Percentiles rank a stretch among this genome's conserved stretches.
These are phyloP conservation scores for Acacia concinna DNA, from an alignment of 331 rosid genomes.

Conservation along the genomic window DNA sequence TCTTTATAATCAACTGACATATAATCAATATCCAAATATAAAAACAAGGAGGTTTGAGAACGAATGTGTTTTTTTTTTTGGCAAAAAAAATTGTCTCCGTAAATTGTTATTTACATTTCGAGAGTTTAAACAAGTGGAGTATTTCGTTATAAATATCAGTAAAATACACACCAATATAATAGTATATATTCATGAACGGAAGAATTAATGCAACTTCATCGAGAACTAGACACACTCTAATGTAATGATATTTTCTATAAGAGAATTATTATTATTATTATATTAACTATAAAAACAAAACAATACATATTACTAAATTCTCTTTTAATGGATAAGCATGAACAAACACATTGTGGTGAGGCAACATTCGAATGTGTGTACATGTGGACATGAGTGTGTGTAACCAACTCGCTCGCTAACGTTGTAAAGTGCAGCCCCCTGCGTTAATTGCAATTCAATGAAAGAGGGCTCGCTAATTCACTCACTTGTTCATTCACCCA, in stretches of 20 bases:
- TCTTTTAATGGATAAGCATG: background rate
- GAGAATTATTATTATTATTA: background rate
- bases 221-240: background rate
- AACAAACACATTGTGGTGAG: background rate
- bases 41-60: too few species aligned
- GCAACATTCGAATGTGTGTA: background rate
- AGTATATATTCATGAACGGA: background rate
- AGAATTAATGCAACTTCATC: background rate
- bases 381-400: background rate
- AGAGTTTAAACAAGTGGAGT: background rate
- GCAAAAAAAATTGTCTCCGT: background rate
- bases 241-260: background rate
- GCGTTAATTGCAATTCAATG: constrained; percentile 40
- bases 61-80: background rate
- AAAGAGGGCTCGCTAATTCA: constrained; percentile 35
- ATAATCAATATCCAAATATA: too few species aligned
- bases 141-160: background rate
- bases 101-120: background rate
- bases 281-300: background rate
- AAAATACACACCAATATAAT: background rate
- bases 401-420: background rate
- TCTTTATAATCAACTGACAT: background rate
- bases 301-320: background rate
- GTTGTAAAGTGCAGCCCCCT: constrained; percentile 26
- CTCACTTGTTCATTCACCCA: background rate